Evolutionary conservation across 2,329 filamentous ascomycete species (phyloP).

Genomic region (Colletotrichum melonis): DNA sequence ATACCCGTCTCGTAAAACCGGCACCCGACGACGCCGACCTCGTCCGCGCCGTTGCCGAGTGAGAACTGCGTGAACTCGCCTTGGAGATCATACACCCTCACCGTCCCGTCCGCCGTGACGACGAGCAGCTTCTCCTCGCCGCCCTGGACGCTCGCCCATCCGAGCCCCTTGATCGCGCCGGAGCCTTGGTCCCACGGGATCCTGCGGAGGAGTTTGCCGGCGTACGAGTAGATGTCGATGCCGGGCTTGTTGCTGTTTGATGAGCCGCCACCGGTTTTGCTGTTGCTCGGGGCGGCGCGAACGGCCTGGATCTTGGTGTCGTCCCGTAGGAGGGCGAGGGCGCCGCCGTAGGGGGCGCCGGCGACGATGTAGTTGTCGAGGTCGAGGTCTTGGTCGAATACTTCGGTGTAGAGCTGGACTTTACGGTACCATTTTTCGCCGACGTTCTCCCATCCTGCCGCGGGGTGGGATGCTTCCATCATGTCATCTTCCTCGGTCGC

Average conservation of each 20-base stretch:
- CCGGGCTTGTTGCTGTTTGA: slow-evolving; percentile 75
- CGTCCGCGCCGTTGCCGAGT: slow-evolving; percentile 88
- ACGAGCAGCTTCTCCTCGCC: slow-evolving; percentile 87
- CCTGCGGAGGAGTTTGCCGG: slow-evolving; percentile 86
- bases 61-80: slow-evolving; percentile 96
- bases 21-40: slow-evolving; percentile 88
- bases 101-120: slow-evolving; percentile 88
- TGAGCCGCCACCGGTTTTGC: slow-evolving; percentile 51
- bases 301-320: slow-evolving; percentile 86
- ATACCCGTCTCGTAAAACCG: slow-evolving; percentile 93
- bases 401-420: slow-evolving; percentile 88
- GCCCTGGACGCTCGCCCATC: slow-evolving; percentile 80
- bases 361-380: slow-evolving; percentile 93
- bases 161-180: slow-evolving; percentile 80
- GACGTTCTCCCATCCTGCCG: slow-evolving; percentile 93
- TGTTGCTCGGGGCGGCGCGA: slow-evolving; percentile 67
- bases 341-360: slow-evolving; percentile 92
- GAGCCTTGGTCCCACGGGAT: slow-evolving; percentile 95
- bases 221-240: slow-evolving; percentile 94
- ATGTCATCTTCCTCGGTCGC: slow-evolving; percentile 45
- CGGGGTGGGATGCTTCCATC: slow-evolving; percentile 73
- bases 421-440: slow-evolving; percentile 97
- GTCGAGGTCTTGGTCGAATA: slow-evolving; percentile 94
- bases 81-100: slow-evolving; percentile 92
- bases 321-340: slow-evolving; percentile 88